A percentile compares a stretch with the other conserved stretches of the same genome.
phyloP scores from a whole-genome alignment of 2,329 filamentous ascomycete genomes.

The Amylocarpus encephaloides region DNA sequence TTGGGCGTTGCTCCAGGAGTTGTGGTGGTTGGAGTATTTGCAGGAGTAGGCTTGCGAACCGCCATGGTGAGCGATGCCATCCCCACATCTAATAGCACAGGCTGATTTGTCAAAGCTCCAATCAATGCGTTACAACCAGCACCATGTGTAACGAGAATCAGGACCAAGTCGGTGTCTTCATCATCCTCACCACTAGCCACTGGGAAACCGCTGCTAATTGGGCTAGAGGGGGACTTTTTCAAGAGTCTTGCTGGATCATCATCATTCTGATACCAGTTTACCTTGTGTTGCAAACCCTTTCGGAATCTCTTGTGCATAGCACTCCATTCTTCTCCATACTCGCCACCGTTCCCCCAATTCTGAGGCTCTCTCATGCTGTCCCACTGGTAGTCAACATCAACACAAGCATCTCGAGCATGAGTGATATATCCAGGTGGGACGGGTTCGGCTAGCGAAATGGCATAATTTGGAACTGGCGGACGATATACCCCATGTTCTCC shows the following conservation, averaged over 20 bases:
- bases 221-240: slow-evolving; percentile 38
- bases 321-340: slow-evolving; percentile 91
- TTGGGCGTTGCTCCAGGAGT: slow-evolving; percentile 29
- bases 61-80: slow-evolving; percentile 92
- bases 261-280: slow-evolving; percentile 71
- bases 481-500: slow-evolving; percentile 50
- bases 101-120: slow-evolving; percentile 83
- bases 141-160: slow-evolving; percentile 87
- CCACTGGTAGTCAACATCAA: slow-evolving; percentile 90
- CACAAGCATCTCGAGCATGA: slow-evolving; percentile 81
- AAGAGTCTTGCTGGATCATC: slow-evolving; percentile 47
- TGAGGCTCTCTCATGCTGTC: slow-evolving; percentile 77
- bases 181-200: slow-evolving; percentile 43
- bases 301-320: slow-evolving; percentile 90
- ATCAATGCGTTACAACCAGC: slow-evolving; percentile 95
- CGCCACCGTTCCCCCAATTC: slow-evolving; percentile 81
- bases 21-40: slow-evolving; percentile 15
- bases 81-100: slow-evolving; percentile 82
- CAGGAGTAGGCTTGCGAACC: slow-evolving; percentile 44
- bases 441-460: slow-evolving; percentile 69
- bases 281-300: slow-evolving; percentile 67
- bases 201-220: slow-evolving; percentile 32
- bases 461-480: slow-evolving; percentile 74
- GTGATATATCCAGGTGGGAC: slow-evolving; percentile 86
- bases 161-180: slow-evolving; percentile 65